These are phyloP conservation scores for Helianthus annuus DNA, from an alignment of 129 eudicot genomes.

Conservation along the genomic window DNA sequence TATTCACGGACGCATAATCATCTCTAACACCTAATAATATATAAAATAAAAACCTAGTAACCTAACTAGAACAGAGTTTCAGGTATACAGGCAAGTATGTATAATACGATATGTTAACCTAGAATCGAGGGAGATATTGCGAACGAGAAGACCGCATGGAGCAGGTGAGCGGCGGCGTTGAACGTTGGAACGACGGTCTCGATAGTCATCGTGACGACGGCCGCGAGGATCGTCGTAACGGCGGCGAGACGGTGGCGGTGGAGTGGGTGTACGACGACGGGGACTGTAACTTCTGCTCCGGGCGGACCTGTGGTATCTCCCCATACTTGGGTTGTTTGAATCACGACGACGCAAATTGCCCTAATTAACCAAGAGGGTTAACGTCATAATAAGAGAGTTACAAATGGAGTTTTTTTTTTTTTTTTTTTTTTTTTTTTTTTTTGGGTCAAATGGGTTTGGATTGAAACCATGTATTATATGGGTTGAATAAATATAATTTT, in stretches of 20 bases:
- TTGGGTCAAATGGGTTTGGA: no score
- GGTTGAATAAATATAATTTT: no score
- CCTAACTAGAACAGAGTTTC: no score
- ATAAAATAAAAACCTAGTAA: no score
- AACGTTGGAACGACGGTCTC: slow-evolving; percentile 36
- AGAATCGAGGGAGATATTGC: slow-evolving; percentile 79
- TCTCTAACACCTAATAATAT: slow-evolving; percentile 4
- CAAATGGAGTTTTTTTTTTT: no score
- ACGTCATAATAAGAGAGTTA: no score
- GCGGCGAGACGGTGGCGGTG: slow-evolving; percentile 41
- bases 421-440: no score
- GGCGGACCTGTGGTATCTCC: slow-evolving; percentile 51
- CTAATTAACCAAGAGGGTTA: background rate
- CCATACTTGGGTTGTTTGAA: slow-evolving; percentile 24
- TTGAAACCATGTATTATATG: no score
- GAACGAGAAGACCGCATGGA: slow-evolving; percentile 88
- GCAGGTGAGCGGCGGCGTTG: slow-evolving; percentile 65
- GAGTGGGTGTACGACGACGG: slow-evolving; percentile 42
- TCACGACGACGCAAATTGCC: slow-evolving; percentile 12
- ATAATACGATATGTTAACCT: slow-evolving; percentile 36
- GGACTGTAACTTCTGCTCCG: slow-evolving; percentile 67
- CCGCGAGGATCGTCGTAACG: slow-evolving; percentile 36
- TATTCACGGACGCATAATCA: background rate
- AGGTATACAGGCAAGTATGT: no score
- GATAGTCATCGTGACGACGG: slow-evolving; percentile 57